Conservation (phyloP, 2,329 filamentous ascomycete species). For the Niveomyces coronatus region DNA sequence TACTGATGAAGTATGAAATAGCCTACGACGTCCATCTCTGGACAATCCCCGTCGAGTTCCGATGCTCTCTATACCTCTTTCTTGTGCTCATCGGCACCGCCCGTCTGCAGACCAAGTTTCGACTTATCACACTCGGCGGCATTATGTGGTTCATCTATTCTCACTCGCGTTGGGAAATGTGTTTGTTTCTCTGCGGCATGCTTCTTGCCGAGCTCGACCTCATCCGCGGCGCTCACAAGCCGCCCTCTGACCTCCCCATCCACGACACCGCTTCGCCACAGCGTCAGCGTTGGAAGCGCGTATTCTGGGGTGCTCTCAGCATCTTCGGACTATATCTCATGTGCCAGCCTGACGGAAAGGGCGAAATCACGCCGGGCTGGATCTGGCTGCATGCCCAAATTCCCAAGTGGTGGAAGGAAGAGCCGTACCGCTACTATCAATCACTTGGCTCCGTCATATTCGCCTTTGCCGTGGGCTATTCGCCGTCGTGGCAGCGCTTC, state of each 20-base stretch:
- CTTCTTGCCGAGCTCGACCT: slow-evolving; percentile 44
- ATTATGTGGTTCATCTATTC: slow-evolving; percentile 36
- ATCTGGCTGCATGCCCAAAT: slow-evolving; percentile 35
- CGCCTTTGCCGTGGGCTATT: slow-evolving; percentile 38
- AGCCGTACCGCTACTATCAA: slow-evolving; percentile 47
- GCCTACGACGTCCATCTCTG: slow-evolving; percentile 49
- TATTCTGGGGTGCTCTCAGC: slow-evolving; percentile 32
- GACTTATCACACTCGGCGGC: slow-evolving; percentile 31
- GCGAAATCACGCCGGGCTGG: slow-evolving; percentile 43
- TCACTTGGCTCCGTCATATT: slow-evolving; percentile 42
- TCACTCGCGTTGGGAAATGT: slow-evolving; percentile 42
- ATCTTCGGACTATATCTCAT: slow-evolving; percentile 42
- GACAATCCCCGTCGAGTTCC: slow-evolving; percentile 53
- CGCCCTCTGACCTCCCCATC: slow-evolving; percentile 13
- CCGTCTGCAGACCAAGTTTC: slow-evolving; percentile 30
- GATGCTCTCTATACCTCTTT: slow-evolving; percentile 48
- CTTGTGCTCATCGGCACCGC: slow-evolving; percentile 40
- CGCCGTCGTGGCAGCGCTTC: slow-evolving; percentile 35
- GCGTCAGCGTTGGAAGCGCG: slow-evolving; percentile 7
- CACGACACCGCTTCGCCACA: slow-evolving; percentile 12
- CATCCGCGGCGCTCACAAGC: slow-evolving; percentile 34
- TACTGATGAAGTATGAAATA: slow-evolving; percentile 15
- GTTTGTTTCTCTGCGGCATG: slow-evolving; percentile 46
- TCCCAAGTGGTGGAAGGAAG: slow-evolving; percentile 37
- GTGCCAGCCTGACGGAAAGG: slow-evolving; percentile 26